Evolutionary conservation across 208 protist species (phyloP), one percentile per base, ranked within the genome.

Genomic region (Trypanosoma grayi): DNA sequence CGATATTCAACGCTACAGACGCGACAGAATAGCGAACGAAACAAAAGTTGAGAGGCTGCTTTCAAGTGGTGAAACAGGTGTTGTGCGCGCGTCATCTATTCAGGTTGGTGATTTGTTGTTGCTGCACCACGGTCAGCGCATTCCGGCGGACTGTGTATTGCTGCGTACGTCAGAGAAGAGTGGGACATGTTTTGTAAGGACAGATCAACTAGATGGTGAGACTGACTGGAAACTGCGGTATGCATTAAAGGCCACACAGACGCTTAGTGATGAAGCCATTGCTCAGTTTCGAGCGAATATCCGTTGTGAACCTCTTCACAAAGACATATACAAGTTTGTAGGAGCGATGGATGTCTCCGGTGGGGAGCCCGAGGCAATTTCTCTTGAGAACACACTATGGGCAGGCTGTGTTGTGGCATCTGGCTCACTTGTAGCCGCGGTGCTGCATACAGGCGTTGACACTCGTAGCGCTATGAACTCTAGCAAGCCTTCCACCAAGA

Each of bases 161-260:
- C 62, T 99, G 4, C 85, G 93, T 66, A 99, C 98, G 8, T 94
- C 88, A 1, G 98, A 99, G 30, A 85, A 88, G 34, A 88, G 36
- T 33, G 98, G 98, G 18, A 90, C 93, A 0, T 95, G 79, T 46
- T 99, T 99, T 66, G 87, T 99, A 20, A 90, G 98, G 59, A 99
- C 98, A 0, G 98, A 99, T 69, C 98, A 99, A 75, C 80, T 99
- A 1, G 98, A 99, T 73, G 98, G 98, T 18, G 98, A 99, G 70
- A 99, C 98, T 4, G 98, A 99, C 75, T 99, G 97, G 98, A 99
- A 99, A 72, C 64, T 90, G 30, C 75, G 81, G 22, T 83, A 85
- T 54, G 74, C 87, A 8, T 55, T 90, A 34, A 79, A 81, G 43
- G 66, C 66, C 22, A 90, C 87, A 27, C 76, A 81, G 30, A 16